Evolutionary conservation across 257 asterid genomes (phyloP).

Genomic region (Echium plantagineum): DNA sequence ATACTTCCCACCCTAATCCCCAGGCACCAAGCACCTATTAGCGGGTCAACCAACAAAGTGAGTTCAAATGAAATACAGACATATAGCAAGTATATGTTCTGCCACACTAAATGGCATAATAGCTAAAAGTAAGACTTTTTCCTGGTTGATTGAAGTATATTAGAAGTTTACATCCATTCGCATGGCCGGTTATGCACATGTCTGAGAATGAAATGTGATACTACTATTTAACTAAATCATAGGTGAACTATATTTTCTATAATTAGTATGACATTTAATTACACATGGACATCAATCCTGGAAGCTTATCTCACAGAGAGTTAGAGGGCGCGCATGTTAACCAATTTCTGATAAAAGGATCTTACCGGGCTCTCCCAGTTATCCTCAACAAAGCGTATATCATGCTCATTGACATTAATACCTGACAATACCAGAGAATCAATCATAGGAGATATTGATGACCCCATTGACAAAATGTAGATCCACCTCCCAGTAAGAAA

Average conservation of each 20-base stretch:
- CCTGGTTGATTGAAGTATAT: neutral
- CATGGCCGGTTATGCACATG: neutral
- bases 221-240: neutral
- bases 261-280: too few relatives aligned
- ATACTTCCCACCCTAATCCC: slow-evolving; percentile 99
- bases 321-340: slow-evolving; percentile 1
- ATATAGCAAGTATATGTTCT: neutral
- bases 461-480: neutral
- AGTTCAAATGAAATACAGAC: slow-evolving; percentile 8
- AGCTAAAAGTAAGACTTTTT: neutral
- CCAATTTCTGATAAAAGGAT: slow-evolving; percentile 13
- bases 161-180: neutral
- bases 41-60: slow-evolving; percentile 14
- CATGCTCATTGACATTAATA: slow-evolving; percentile 83
- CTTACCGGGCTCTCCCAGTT: slow-evolving; percentile 99
- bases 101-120: neutral
- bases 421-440: slow-evolving; percentile 38
- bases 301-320: neutral
- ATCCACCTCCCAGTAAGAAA: too few relatives aligned
- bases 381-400: slow-evolving; percentile 99
- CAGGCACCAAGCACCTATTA: slow-evolving; percentile 97
- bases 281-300: neutral
- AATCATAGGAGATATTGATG: slow-evolving; percentile 10
- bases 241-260: neutral
- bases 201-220: neutral